Percentiles rank a stretch among this genome's conserved stretches.
Conservation (phyloP, 2,329 filamentous ascomycete species). For the Tolypocladium tundrense region DNA sequence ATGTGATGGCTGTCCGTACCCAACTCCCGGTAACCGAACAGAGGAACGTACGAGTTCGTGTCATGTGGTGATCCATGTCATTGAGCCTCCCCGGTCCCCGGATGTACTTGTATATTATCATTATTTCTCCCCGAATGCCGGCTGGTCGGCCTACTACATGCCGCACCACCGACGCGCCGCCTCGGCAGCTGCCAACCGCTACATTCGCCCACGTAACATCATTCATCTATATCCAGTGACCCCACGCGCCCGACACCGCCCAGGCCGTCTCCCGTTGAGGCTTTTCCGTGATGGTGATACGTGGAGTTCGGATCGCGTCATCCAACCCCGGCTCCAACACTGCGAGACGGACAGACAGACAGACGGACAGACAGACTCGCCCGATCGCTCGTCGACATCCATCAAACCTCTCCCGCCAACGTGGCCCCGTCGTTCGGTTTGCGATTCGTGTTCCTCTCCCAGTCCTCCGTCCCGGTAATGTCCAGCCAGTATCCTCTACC, state of each 20-base stretch:
- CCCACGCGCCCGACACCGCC: neutral
- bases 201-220: neutral
- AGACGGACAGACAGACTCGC: neutral
- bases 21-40: too few relatives aligned
- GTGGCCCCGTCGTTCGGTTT: constrained; percentile 37
- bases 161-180: neutral
- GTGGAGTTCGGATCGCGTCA: constrained; percentile 8
- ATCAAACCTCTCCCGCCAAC: constrained; percentile 23
- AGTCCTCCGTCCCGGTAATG: constrained; percentile 53
- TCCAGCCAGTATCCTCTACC: constrained; percentile 76
- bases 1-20: constrained; percentile 1
- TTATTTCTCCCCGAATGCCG: constrained; percentile 4
- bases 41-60: neutral
- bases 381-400: neutral
- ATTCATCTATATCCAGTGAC: neutral
- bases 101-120: neutral
- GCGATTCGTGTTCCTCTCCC: constrained; percentile 50
- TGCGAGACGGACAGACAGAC: neutral
- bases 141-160: neutral
- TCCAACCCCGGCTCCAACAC: constrained; percentile 2
- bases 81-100: neutral
- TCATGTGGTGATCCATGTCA: neutral
- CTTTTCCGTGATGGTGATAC: constrained; percentile 6
- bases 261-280: neutral
- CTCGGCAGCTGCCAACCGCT: neutral